Percentiles rank a stretch among this genome's conserved stretches.
Evolutionary conservation across 306 rosid genomes (phyloP).

Genomic region (Sechiopsis laciniata): DNA sequence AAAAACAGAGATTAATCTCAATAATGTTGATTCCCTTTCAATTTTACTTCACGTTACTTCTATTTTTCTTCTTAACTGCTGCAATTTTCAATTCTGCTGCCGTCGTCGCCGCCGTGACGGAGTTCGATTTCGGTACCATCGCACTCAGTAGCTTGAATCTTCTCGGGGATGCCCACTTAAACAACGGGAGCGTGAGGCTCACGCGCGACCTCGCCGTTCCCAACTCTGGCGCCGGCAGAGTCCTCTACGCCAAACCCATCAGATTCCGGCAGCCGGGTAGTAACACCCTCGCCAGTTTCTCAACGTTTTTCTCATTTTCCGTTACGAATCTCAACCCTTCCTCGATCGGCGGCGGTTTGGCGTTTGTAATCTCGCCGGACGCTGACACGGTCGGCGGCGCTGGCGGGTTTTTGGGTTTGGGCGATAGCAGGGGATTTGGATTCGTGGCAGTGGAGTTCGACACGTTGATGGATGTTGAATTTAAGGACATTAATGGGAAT

Average conservation of each 20-base stretch:
- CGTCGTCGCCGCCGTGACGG: conserved; percentile 30
- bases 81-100: conserved; percentile 6
- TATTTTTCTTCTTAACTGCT: conserved; percentile 4
- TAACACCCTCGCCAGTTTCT: conserved; percentile 51
- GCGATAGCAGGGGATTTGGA: conserved; percentile 19
- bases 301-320: conserved; percentile 80
- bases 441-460: conserved; percentile 91
- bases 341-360: conserved; percentile 89
- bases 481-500: conserved; percentile 80
- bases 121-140: conserved; percentile 75
- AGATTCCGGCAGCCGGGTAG: conserved; percentile 54
- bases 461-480: conserved; percentile 84
- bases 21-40: conserved; percentile 42
- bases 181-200: conserved; percentile 69
- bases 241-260: conserved; percentile 55
- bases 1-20: conserved; percentile 21
- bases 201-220: conserved; percentile 95
- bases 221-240: conserved; percentile 74
- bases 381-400: conserved; percentile 52
- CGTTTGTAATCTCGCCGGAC: conserved; percentile 68
- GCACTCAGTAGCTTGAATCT: conserved; percentile 63
- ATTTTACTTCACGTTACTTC: background rate
- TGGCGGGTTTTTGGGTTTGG: conserved; percentile 74
- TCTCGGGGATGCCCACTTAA: conserved; percentile 87
- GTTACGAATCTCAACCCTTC: conserved; percentile 71